Evolutionary conservation across 2,329 filamentous ascomycete species (phyloP).

Genomic region (Aureobasidium pullulans): DNA sequence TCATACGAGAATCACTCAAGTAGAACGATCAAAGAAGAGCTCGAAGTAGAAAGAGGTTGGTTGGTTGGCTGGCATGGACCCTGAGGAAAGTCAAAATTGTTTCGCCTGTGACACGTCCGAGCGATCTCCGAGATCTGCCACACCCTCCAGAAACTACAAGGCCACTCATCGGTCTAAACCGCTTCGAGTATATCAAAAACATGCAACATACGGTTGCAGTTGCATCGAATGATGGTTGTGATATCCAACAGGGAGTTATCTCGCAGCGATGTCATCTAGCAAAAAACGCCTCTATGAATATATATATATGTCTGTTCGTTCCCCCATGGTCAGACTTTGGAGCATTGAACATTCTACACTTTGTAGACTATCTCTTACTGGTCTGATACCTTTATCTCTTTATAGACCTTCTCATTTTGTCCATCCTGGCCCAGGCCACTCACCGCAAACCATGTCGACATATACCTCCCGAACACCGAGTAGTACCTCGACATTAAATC

Average conservation of each 20-base stretch:
- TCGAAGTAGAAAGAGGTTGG: not conserved
- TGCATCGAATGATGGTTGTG: not conserved
- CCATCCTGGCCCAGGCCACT: not conserved
- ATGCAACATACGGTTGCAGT: not conserved
- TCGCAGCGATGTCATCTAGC: not conserved
- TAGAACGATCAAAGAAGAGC: not conserved
- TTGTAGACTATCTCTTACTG: not conserved
- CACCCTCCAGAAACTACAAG: not conserved
- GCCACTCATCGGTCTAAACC: not conserved
- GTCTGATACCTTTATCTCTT: not conserved
- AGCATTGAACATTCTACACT: not conserved
- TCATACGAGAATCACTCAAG: not conserved
- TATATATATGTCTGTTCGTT: not conserved
- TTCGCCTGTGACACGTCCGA: not conserved
- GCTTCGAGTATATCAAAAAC: conserved; percentile 5
- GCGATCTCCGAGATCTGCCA: conserved; percentile 6
- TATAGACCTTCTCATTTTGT: not conserved
- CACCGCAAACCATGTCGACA: not conserved
- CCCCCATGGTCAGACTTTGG: not conserved
- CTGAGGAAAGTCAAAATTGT: not conserved
- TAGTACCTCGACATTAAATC: not conserved
- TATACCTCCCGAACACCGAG: not conserved
- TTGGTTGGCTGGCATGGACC: not conserved
- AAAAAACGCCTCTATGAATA: not conserved
- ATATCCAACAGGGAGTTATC: not conserved